Base-by-base conservation (phyloP, 2,329 filamentous ascomycete genomes). In the Colletotrichum sp. region DNA sequence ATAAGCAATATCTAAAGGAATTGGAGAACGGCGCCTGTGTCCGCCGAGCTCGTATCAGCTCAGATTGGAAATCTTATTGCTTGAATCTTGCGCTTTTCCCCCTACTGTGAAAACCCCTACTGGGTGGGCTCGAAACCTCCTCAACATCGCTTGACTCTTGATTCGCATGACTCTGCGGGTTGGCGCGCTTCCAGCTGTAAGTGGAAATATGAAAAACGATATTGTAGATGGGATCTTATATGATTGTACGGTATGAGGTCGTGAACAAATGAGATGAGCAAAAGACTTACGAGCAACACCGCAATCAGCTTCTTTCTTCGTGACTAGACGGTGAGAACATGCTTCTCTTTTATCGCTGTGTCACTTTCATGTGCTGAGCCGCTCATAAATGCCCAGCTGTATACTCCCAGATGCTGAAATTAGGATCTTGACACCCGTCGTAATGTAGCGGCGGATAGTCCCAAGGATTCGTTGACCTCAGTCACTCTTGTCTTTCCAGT, bases 1-100 rank as follows among this genome's bases (percentile, higher is more conserved):
- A 1, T 1, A 52, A 1, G n/a, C 10, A 52, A 13, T 21, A 21
- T 52, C 10, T 21, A n/a, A 21, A 13, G n/a, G 5, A 0, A 7
- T 7, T 13, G 43, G 43, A 52, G 2, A 6, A 13, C 12, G 6
- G 10, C 5, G 43, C n/a, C 6, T 21, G n/a, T 3, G n/a, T 13
- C n/a, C 6, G 5, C 0, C 43, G n/a, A 52, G 43, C 43, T 52
- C n/a, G 12, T 21, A 7, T 13, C n/a, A 21, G 10, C n/a, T 52
- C n/a, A 21, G 43, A 1, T 36, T 36, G 34, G 34, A 14, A 16
- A 36, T 16, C 34, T 36, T 36, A 0, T 14, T 14, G 2, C 34
- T 52, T 52, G 43, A 21, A 6, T 52, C 10, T 52, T 21, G n/a
- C 24, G 24, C 24, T 24, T 24, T 24, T 24, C 24, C 24, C 24